Percentiles rank a stretch among this genome's conserved stretches.
These are phyloP conservation scores for Apiotrichum sp. DNA, from an alignment of 1,284 basidiomycete genomes.

Conservation along the genomic window DNA sequence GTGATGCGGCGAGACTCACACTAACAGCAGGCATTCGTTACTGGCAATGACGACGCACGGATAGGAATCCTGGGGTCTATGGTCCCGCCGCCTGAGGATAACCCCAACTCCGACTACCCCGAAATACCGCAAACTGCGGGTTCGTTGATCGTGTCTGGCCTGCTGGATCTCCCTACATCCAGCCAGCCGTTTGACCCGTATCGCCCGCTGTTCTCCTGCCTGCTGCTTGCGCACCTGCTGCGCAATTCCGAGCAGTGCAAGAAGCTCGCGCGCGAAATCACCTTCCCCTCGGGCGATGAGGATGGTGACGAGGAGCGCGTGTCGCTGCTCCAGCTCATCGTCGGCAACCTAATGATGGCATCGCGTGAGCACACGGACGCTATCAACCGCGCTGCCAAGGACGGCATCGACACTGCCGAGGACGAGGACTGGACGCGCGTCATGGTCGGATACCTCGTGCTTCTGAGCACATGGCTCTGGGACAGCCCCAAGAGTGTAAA, in stretches of 20 bases:
- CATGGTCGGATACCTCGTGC: slow-evolving; percentile 74
- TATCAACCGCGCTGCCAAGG: slow-evolving; percentile 41
- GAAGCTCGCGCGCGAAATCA: slow-evolving; percentile 51
- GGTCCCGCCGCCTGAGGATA: slow-evolving; percentile 25
- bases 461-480: slow-evolving; percentile 93
- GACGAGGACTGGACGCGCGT: slow-evolving; percentile 77
- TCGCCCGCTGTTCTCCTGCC: slow-evolving; percentile 50
- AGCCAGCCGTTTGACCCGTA: slow-evolving; percentile 50
- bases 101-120: slow-evolving; percentile 23
- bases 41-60: slow-evolving; percentile 45
- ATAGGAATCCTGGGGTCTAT: slow-evolving; percentile 47
- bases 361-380: slow-evolving; percentile 51
- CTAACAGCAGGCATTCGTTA: slow-evolving; percentile 35
- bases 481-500: slow-evolving; percentile 81
- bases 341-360: slow-evolving; percentile 61
- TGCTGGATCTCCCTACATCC: slow-evolving; percentile 46
- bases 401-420: slow-evolving; percentile 40
- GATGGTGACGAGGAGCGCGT: slow-evolving; percentile 53
- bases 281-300: slow-evolving; percentile 35
- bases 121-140: slow-evolving; percentile 47
- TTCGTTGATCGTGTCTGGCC: slow-evolving; percentile 50
- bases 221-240: slow-evolving; percentile 52
- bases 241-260: slow-evolving; percentile 54
- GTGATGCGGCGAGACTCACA: not conserved
- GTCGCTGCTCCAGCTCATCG: slow-evolving; percentile 52